Evolutionary conservation across 768 basidiomycete genomes (phyloP), one percentile per base, ranked within the genome.

Genomic region (Trametes sanguinea): DNA sequence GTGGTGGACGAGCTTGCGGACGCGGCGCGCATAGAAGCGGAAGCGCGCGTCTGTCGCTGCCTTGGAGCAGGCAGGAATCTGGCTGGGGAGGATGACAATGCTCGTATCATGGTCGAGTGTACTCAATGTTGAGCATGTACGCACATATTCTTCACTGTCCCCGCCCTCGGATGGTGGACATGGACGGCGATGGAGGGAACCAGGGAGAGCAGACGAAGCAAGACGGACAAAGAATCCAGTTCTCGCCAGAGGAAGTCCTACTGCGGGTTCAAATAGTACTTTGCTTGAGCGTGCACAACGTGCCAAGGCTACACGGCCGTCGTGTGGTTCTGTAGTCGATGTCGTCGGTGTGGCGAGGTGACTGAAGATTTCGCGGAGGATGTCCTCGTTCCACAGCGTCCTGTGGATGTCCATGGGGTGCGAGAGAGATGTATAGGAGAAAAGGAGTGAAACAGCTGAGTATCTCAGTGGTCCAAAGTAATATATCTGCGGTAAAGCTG

Each of bases 311-410:
- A 47, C 51, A 4, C 51, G 51, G 6, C 50, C 16, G 14, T 51
- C 51, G 22, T 46, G 45, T 10, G 55, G 39, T 6, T 11, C 22
- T 35, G 52, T 11, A 2, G 37, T n/a, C 2, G 51, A 51, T 22
- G 45, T 43, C 1, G 51, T 35, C 7, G 57, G 13, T 3, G 57
- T 40, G 3, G 42, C 57, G 11, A 59, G 57, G 43, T 59, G 51
- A 9, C 17, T 13, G 57, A 59, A 37, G 40, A 59, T 29, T 27
- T 59, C 50, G 57, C 43, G 40, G 30, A 59, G 57, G 51, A 59
- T n/a, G 42, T 59, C 57, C 16, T 51, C 48, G 42, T 59, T 59
- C 57, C 50, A 52, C 3, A 51, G 57, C 11, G 22, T 42, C 8
- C 33, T 22, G 22, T 22, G 52, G 5, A 35, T 22, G 16, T 14